Evolutionary conservation across 23 red algal genomes (phyloP).

Genomic region (Gracilariopsis chorda): DNA sequence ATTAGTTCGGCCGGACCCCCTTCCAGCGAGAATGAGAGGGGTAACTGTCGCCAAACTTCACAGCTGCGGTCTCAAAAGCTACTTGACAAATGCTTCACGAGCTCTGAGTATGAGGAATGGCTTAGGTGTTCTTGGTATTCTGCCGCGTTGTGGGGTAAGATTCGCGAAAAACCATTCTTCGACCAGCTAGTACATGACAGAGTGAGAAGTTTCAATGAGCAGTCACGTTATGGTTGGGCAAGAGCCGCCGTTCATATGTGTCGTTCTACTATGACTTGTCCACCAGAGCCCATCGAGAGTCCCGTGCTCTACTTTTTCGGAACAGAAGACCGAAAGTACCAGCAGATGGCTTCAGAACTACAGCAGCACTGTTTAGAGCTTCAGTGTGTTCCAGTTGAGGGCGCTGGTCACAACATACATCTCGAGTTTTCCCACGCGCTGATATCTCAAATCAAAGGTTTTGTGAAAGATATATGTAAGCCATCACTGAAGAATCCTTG

Average conservation of each 20-base stretch:
- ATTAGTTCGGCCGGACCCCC: slow-evolving; percentile 41
- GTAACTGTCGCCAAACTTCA: background rate
- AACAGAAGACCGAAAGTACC: slow-evolving; percentile 29
- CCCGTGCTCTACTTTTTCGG: slow-evolving; percentile 46
- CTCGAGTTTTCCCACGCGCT: background rate
- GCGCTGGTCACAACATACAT: slow-evolving; percentile 46
- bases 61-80: background rate
- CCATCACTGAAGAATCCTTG: background rate
- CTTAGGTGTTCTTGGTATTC: slow-evolving; percentile 9
- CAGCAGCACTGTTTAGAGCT: background rate
- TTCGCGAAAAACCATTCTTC: slow-evolving; percentile 8
- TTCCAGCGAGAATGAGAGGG: background rate
- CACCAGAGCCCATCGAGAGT: background rate
- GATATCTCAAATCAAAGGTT: background rate
- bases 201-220: background rate
- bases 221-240: background rate
- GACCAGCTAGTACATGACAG: background rate
- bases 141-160: slow-evolving; percentile 9
- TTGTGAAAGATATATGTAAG: background rate
- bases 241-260: background rate
- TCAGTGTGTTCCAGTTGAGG: background rate
- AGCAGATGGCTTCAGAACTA: background rate
- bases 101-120: background rate
- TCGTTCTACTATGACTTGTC: slow-evolving; percentile 6
- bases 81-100: background rate